A percentile compares a stretch with the other conserved stretches of the same genome.
phyloP scores from a whole-genome alignment of 352 stramenopile species.

The Phytophthora colocasiae region DNA sequence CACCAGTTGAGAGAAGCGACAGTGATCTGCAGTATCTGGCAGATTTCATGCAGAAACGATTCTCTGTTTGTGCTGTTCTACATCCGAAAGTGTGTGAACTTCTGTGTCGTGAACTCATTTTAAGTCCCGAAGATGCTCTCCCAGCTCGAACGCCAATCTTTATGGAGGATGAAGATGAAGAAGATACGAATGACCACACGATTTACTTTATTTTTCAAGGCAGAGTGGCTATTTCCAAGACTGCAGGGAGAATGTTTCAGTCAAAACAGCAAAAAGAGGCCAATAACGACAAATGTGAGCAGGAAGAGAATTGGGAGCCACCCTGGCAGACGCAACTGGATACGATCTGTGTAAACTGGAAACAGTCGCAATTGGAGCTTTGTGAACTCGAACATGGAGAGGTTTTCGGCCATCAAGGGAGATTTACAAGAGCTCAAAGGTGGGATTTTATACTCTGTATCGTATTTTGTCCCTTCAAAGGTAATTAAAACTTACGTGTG shows the following conservation, averaged over 20 bases:
- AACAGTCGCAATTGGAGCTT: constrained; percentile 31
- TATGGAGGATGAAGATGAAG: constrained; percentile 27
- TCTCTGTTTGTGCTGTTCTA: constrained; percentile 48
- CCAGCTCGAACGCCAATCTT: constrained; percentile 39
- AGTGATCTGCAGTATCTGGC: constrained; percentile 50
- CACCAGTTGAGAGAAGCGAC: constrained; percentile 28
- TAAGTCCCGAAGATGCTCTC: constrained; percentile 27
- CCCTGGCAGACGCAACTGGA: constrained; percentile 5
- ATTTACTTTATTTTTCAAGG: constrained; percentile 44
- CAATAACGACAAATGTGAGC: constrained; percentile 7
- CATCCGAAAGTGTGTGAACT: constrained; percentile 44
- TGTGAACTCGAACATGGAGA: constrained; percentile 35
- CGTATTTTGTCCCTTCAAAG: too few relatives aligned
- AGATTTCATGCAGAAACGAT: constrained; percentile 53
- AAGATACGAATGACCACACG: constrained; percentile 7
- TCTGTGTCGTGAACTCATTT: constrained; percentile 42
- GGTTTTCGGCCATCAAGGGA: constrained; percentile 44
- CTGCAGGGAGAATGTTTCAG: constrained; percentile 31
- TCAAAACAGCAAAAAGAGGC: constrained; percentile 10
- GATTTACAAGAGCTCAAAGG: constrained; percentile 25
- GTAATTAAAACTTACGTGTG: background rate
- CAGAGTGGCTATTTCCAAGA: constrained; percentile 35
- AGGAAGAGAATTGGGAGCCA: constrained; percentile 23
- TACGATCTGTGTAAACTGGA: constrained; percentile 23
- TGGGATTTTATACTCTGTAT: constrained; percentile 3